These are phyloP conservation scores for Santalum album DNA, from an alignment of 164 flowering plant genomes.

Conservation along the genomic window DNA sequence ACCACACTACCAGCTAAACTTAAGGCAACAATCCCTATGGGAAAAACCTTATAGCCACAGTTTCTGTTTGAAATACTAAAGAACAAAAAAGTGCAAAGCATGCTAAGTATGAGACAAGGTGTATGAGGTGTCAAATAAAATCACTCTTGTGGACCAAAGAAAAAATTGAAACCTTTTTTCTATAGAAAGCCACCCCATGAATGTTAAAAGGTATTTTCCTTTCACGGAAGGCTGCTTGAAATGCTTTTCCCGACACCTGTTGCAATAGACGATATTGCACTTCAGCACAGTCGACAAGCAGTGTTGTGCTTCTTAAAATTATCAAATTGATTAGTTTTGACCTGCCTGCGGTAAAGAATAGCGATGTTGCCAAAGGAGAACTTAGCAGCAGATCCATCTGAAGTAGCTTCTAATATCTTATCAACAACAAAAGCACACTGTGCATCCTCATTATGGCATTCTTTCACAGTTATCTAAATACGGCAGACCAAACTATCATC, in stretches of 20 bases:
- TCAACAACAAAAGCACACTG: slow-evolving; percentile 90
- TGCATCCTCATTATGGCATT: slow-evolving; percentile 78
- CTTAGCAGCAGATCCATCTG: slow-evolving; percentile 33
- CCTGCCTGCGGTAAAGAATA: slow-evolving; percentile 92
- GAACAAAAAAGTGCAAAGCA: no score
- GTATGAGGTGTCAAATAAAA: no score
- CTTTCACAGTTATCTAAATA: slow-evolving; percentile 63
- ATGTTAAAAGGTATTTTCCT: slow-evolving; percentile 84
- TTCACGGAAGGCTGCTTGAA: slow-evolving; percentile 69
- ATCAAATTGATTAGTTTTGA: slow-evolving; percentile 15
- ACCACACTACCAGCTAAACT: no score
- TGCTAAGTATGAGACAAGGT: no score
- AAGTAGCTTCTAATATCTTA: slow-evolving; percentile 57
- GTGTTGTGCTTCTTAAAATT: not conserved
- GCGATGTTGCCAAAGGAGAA: slow-evolving; percentile 60
- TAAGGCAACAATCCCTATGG: no score
- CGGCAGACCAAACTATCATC: slow-evolving; percentile 1
- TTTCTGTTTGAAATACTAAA: no score
- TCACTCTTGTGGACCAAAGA: no score
- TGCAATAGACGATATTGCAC: not conserved
- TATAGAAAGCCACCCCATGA: slow-evolving; percentile 92
- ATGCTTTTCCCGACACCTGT: slow-evolving; percentile 79
- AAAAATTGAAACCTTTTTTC: slow-evolving; percentile 68
- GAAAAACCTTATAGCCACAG: no score
- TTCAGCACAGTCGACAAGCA: not conserved